Evolutionary conservation across 805 yeast species (phyloP), one percentile per base, ranked within the genome.

Genomic region (Clavispora fructus): DNA sequence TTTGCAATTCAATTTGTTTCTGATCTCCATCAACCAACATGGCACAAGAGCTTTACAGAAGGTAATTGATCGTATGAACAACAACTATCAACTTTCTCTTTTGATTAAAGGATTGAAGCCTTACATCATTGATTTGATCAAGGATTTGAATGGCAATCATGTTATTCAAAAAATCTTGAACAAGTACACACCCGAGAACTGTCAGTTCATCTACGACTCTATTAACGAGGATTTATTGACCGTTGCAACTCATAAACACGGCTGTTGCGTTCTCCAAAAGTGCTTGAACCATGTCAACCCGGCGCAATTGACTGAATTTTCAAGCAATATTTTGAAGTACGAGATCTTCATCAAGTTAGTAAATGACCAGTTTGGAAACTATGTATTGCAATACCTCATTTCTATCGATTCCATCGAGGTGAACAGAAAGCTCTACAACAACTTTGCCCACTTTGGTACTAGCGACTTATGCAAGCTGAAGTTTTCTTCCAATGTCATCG

Each of bases 401-500:
- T 89, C 87, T 42, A 72, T 86, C 52, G 77, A 82, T 47, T 71
- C 75, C 28, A 67, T 75, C 48, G 64, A 69, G 11, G 63, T 82
- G 50, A 76, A 68, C 51, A 54, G 50, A 47, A 55, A 55, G 43
- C 65, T 72, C 51, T 75, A 74, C 44, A 63, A 66, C 30, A 77
- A 79, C 55, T 77, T 85, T 55, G 49, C 61, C 7, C 58, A 71
- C 39, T 83, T 79, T 32, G 76, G 78, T 41, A 65, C 84, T 37
- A 62, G 75, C 45, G 66, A 67, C 39, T 69, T 92, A 53, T 87
- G 96, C 17, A 83, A 87, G 62, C 84, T 89, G 63, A 94, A 94
- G 69, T 94, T 92, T 62, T 84, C 95, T 5, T 88, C 96, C n/a
- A 92, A 91, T 58, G 97, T 91, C 27, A 85, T 94, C 55, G 99